Base-by-base conservation (phyloP, 352 stramenopile species). In the Pythium monospermum region DNA sequence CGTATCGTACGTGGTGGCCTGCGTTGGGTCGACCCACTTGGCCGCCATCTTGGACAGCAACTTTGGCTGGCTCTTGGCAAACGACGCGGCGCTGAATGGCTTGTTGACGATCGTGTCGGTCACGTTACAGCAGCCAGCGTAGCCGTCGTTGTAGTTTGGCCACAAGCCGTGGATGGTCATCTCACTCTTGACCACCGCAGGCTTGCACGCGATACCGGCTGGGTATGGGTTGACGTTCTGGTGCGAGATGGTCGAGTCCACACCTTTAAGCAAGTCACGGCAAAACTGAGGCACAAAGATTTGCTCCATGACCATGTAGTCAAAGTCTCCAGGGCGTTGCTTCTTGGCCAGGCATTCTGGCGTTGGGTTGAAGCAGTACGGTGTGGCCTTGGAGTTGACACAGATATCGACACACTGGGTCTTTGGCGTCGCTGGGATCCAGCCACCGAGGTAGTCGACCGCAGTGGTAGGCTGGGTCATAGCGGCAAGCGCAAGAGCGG, bases 231-330 rank as follows among this genome's bases (percentile, higher is more conserved):
- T 62, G 13, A 88, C 72, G 53, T 84, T 84, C 59, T 80, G 74
- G 57, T 88, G 77, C 45, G 74, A 82, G 59, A 86, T 70, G 36
- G 76, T 87, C 49, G 64, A 76, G 58, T 87, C 76, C 19, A 79
- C 63, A 16, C 76, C 76, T 3, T 68, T 49, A 27, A 87, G 67
- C 45, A 87, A 59, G 49, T 87, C 76, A 37, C 76, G 76, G 51
- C 76, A 87, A 23, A 76, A 87, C 60, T 87, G 73, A 51, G 76
- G 76, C 39, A 78, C 61, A 59, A 78, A 87, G 46, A 87, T 60
- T 54, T 87, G 69, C 61, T 87, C 73, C n/a, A 87, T 58, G 43
- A 85, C 46, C 22, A 87, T 46, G 57, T 85, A 85, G 67, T 87
- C 76, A 33, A 78, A 85, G 64, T 83, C 72, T 25, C 73, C 69